A percentile compares a stretch with the other conserved stretches of the same genome.
These are phyloP conservation scores for Paratinospora sagittata DNA, from an alignment of 164 flowering plant species.

Conservation along the genomic window DNA sequence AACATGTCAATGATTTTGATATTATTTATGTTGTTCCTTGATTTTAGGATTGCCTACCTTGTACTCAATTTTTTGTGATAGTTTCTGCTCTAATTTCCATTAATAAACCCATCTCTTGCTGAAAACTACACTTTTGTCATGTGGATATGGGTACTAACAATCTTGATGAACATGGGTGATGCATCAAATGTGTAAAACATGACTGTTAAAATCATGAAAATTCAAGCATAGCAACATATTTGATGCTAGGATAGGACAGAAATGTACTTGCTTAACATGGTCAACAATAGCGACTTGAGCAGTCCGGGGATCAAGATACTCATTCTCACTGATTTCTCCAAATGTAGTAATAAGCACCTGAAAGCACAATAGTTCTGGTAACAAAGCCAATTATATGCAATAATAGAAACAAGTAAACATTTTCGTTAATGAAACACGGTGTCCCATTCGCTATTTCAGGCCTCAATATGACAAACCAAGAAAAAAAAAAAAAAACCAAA, in stretches of 20 bases:
- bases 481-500: too few relatives aligned
- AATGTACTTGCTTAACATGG: conserved; percentile 82
- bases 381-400: too few relatives aligned
- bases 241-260: not conserved
- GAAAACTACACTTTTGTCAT: not conserved
- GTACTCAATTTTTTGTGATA: not conserved
- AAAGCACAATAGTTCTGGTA: too few relatives aligned
- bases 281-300: conserved; percentile 83
- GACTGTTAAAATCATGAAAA: not conserved
- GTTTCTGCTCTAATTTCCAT: not conserved
- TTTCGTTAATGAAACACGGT: too few relatives aligned
- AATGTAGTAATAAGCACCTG: conserved; percentile 74
- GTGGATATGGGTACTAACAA: not conserved
- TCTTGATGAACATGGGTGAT: not conserved
- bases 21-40: not conserved
- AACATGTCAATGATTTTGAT: not conserved
- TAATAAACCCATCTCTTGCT: not conserved
- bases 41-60: not conserved
- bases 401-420: too few relatives aligned
- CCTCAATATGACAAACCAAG: too few relatives aligned
- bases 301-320: conserved; percentile 87
- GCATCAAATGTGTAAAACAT: not conserved
- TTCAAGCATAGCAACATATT: not conserved
- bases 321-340: conserved; percentile 59
- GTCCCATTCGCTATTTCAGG: too few relatives aligned